Conservation (phyloP, 1,139 yeast genomes). For the Pichia sorboxylosa region DNA sequence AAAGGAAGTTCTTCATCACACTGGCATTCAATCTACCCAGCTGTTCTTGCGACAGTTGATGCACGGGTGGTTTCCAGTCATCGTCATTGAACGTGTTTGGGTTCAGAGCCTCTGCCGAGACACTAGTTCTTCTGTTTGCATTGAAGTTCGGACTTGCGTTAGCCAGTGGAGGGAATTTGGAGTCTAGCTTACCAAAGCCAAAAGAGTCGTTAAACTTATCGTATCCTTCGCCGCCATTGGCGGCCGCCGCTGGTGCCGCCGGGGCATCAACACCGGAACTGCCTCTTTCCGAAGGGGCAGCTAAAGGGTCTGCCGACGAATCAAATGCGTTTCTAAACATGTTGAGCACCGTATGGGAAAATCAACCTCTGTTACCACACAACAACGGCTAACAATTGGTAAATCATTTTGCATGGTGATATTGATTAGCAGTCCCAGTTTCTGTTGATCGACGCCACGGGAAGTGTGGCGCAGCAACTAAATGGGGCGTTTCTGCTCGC, state of each 20-base stretch:
- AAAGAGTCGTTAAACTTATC: too few relatives aligned
- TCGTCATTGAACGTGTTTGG: constrained; percentile 46
- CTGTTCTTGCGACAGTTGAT: constrained; percentile 55
- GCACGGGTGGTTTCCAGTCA: constrained; percentile 64
- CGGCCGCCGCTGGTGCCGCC: not conserved
- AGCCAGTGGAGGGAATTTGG: too few relatives aligned
- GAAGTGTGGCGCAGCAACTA: too few relatives aligned
- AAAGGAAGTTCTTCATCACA: constrained; percentile 72
- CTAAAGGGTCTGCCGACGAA: constrained; percentile 8
- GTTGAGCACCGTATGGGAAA: too few relatives aligned
- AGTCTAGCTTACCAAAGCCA: too few relatives aligned
- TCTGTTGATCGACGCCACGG: too few relatives aligned
- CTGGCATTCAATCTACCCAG: constrained; percentile 55
- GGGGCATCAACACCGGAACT: not conserved
- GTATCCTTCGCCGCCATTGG: constrained; percentile 1
- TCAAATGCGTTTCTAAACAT: constrained; percentile 9
- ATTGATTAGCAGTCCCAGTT: too few relatives aligned
- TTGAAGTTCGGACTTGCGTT: constrained; percentile 29
- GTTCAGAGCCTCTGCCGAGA: constrained; percentile 66
- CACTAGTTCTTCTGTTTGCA: constrained; percentile 78
- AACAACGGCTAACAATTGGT: too few relatives aligned
- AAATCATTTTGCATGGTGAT: too few relatives aligned
- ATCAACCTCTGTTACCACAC: too few relatives aligned
- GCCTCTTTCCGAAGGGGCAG: constrained; percentile 2
- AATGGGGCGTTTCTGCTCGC: too few relatives aligned